Evolutionary conservation across 2,329 filamentous ascomycete species (phyloP).

Genomic region (Xylaria arbuscula): DNA sequence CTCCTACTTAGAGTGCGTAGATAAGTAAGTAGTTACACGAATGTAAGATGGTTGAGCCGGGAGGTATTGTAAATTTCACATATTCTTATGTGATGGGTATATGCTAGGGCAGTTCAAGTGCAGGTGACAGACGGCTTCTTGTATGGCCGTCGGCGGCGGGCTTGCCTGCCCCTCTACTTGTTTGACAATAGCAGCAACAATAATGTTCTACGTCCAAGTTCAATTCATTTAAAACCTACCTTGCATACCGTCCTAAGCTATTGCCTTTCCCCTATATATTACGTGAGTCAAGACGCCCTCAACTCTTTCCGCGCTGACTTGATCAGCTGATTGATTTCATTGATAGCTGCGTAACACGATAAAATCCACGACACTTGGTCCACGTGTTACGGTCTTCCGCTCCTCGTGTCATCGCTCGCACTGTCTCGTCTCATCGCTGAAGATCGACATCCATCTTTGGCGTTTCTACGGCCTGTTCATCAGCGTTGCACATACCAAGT

Average conservation of each 20-base stretch:
- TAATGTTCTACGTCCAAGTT: too few species aligned
- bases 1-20: too few species aligned
- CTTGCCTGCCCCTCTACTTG: background rate
- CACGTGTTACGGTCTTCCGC: slow-evolving; percentile 21
- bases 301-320: background rate
- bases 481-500: background rate
- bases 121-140: slow-evolving; percentile 5
- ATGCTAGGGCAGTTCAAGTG: too few species aligned
- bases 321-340: background rate
- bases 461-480: slow-evolving; percentile 1
- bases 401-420: slow-evolving; percentile 15
- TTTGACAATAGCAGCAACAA: background rate
- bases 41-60: too few species aligned
- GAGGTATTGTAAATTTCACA: background rate
- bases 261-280: background rate
- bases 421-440: background rate
- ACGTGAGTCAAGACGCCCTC: background rate
- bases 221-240: background rate
- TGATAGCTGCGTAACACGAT: background rate
- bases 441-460: background rate
- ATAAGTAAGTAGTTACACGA: too few species aligned
- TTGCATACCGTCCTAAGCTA: background rate
- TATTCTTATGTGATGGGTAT: too few species aligned
- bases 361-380: slow-evolving; percentile 6
- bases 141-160: background rate